Evolutionary conservation across 179 eudicot species (phyloP), one percentile per base, ranked within the genome.

Genomic region (Amaranthus tricolor): DNA sequence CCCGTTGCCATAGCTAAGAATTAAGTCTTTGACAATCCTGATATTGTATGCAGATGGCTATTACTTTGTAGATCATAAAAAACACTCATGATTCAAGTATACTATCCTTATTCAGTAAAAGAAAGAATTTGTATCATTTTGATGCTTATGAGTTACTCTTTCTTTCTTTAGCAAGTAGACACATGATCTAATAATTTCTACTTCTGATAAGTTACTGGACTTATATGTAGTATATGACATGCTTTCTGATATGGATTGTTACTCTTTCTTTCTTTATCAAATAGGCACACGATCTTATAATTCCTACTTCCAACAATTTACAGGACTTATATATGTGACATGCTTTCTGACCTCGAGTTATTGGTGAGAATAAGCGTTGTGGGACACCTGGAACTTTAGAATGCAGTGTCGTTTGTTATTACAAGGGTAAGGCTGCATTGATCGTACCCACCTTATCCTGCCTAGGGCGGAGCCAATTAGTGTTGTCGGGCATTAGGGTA

Each of bases 161-260:
- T 65, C 9, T n/a, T 74, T n/a, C n/a, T 65, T 19, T 43, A 12
- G 9, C 17, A 63, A 53, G 49, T 63, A 52, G 40, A 59, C 31
- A 72, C 44, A 21, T 44, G 54, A 48, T 75, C 66, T 48, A 16
- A 49, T 75, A 19, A 2, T 56, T 75, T 74, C 15, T 75, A 56
- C 51, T 44, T 54, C 20, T 10, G 55, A 17, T 31, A 53, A 8
- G 44, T 9, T 12, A 10, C 49, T 24, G 61, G 6, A 15, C 60
- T 56, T 17, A n/a, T n/a, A n/a, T 52, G 15, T 53, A 9, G 40
- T 21, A 43, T 53, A 7, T 53, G 56, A 24, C 13, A 7, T 24
- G 17, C 6, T 61, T 10, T 44, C 12, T 6, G 14, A 6, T 40
- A 62, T 31, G 3, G 14, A 6, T 12, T 4, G 3, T 43, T 11